phyloP scores from a whole-genome alignment of 2,329 filamentous ascomycete genomes.

The Microsporum canis region DNA sequence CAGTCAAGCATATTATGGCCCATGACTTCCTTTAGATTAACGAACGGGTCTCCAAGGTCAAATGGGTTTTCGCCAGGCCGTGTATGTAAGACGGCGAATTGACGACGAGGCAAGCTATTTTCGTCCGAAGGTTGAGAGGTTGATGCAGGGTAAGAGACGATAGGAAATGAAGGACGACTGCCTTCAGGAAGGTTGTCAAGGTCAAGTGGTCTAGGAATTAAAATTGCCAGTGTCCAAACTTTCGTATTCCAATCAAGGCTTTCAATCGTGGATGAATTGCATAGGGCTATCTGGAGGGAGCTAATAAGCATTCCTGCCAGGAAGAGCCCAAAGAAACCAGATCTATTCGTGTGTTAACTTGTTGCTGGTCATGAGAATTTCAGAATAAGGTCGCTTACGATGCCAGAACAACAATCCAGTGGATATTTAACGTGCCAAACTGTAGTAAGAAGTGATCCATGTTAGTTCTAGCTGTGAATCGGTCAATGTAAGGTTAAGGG shows the following conservation, averaged over 20 bases:
- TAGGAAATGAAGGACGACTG: constrained; percentile 27
- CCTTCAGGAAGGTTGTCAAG: constrained; percentile 26
- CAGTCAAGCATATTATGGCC: constrained; percentile 61
- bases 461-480: constrained; percentile 5
- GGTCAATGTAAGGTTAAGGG: background rate
- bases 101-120: constrained; percentile 38
- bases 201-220: constrained; percentile 44
- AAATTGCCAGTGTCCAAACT: constrained; percentile 63
- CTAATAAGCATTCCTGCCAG: constrained; percentile 63
- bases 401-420: constrained; percentile 56
- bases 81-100: constrained; percentile 69
- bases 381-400: constrained; percentile 35
- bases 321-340: constrained; percentile 69
- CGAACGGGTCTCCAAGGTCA: constrained; percentile 54
- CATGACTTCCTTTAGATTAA: constrained; percentile 73
- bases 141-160: constrained; percentile 24
- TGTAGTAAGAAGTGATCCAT: constrained; percentile 12
- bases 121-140: constrained; percentile 10
- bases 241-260: constrained; percentile 51
- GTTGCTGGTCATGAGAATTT: background rate
- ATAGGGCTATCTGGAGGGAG: constrained; percentile 55
- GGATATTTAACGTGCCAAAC: constrained; percentile 40
- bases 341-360: constrained; percentile 26
- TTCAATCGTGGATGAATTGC: constrained; percentile 79
- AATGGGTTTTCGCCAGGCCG: constrained; percentile 72